Evolutionary conservation across 2,329 filamentous ascomycete genomes (phyloP).

Genomic region (Colletotrichum tanaceti): DNA sequence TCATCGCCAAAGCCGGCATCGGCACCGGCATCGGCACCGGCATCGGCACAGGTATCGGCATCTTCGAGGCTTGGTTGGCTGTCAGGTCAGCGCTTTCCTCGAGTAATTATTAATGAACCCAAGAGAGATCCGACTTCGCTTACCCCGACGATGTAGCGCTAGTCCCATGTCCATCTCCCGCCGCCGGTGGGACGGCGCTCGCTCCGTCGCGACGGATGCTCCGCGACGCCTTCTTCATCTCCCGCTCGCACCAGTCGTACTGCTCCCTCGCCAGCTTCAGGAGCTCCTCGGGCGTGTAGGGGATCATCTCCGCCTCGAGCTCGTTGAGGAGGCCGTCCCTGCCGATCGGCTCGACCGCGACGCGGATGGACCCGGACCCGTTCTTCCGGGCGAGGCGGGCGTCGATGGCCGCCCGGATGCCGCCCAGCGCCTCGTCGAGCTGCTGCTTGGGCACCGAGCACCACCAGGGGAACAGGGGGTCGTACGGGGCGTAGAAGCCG

Average conservation of each 20-base stretch:
- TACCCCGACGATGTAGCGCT: constrained; percentile 10
- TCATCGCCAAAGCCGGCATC: constrained; percentile 54
- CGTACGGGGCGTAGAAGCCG: constrained; percentile 65
- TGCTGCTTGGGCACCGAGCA: constrained; percentile 56
- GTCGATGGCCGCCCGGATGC: constrained; percentile 53
- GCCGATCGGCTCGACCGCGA: constrained; percentile 66
- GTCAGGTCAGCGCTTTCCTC: constrained; percentile 6
- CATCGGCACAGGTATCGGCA: too few relatives aligned
- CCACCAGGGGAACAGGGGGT: constrained; percentile 70
- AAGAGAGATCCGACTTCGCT: not conserved
- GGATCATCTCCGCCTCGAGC: constrained; percentile 67
- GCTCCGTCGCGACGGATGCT: constrained; percentile 53
- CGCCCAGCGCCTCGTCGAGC: constrained; percentile 52
- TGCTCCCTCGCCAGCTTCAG: constrained; percentile 62
- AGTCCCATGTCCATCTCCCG: not conserved
- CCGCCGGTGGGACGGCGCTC: constrained; percentile 6
- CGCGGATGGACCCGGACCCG: constrained; percentile 28
- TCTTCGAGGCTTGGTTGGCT: not conserved
- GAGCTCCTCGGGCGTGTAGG: constrained; percentile 68
- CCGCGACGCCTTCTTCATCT: constrained; percentile 63
- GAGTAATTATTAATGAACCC: too few relatives aligned
- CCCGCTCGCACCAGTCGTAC: constrained; percentile 65
- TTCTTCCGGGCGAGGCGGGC: constrained; percentile 48
- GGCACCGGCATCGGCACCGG: too few relatives aligned
- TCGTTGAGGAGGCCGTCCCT: constrained; percentile 62